Evolutionary conservation across 306 rosid species (phyloP), one percentile per base, ranked within the genome.

Genomic region (Boehmeria nivea): DNA sequence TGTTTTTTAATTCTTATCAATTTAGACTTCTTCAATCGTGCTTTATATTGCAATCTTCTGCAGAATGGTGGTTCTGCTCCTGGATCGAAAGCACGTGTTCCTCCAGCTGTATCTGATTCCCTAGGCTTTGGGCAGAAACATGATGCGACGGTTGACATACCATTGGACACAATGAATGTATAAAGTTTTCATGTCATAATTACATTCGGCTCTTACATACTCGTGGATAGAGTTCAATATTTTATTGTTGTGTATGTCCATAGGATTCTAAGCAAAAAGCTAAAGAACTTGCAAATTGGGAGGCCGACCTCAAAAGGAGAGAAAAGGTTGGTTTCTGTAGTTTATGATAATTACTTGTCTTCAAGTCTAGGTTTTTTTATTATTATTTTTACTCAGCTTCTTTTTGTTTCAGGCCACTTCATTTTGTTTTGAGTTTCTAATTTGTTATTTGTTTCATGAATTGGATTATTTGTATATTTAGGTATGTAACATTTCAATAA

Each of bases 101-200:
- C 93, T 75, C 77, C 93, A 11, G 23, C 68, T 25, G 66, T 77
- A 48, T 83, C 98, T 66, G 88, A 71, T 26, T 49, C 86, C 39
- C 67, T 79, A 59, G 90, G 98, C 48, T 84, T 66, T 76, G 96
- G 96, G 63, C 95, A 82, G 70, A 83, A 79, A 42, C 76, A 91
- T 67, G 99, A 91, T 65, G 96, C 95, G 14, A 87, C 95, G 2
- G 95, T 87, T 34, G 94, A 91, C 67, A 85, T 91, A 46, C 96
- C 99, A 19, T 64, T 91, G 75, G 99, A 87, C 52, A 57, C 78
- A 66, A 62, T 78, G 68, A 83, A 73, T 51, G 99, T 87, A 81
- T 66, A 43, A 27, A 55, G 25, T 69, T 51, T 23, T 47, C 64
- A 22, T 36, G 20, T 31, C 27, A 27, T n/a, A 11, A 40, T 4